Conservation (phyloP, 768 basidiomycete genomes). For the Tricholomella constricta region DNA sequence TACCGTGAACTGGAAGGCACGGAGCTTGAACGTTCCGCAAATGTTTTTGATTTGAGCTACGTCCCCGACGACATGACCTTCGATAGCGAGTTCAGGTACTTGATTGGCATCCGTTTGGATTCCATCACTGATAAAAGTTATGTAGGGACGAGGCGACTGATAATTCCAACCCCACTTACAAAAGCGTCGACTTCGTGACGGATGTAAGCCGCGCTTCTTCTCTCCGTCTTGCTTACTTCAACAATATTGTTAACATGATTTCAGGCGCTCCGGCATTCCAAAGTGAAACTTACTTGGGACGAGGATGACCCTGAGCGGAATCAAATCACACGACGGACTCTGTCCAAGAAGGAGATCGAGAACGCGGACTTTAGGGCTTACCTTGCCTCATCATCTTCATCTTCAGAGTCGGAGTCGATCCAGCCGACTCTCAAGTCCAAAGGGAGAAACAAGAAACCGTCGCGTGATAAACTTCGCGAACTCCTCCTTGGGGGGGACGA, state of each 20-base stretch:
- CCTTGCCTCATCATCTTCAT: slow-evolving; percentile 72
- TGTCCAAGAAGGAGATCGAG: slow-evolving; percentile 86
- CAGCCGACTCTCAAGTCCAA: slow-evolving; percentile 19
- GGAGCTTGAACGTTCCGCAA: slow-evolving; percentile 95
- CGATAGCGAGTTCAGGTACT: slow-evolving; percentile 73
- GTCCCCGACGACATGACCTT: slow-evolving; percentile 90
- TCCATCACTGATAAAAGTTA: not conserved
- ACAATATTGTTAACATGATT: not conserved
- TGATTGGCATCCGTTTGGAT: not conserved
- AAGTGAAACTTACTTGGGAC: slow-evolving; percentile 98
- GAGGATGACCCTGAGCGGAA: slow-evolving; percentile 91
- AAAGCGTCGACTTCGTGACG: slow-evolving; percentile 87
- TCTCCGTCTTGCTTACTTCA: not conserved
- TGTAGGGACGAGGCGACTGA: slow-evolving; percentile 83
- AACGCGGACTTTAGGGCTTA: slow-evolving; percentile 87
- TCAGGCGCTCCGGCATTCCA: slow-evolving; percentile 95
- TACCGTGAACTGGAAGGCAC: slow-evolving; percentile 89
- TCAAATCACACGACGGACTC: slow-evolving; percentile 72
- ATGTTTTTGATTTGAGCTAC: slow-evolving; percentile 93
- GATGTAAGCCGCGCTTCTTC: slow-evolving; percentile 58
- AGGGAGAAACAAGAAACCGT: slow-evolving; percentile 41
- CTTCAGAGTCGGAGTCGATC: slow-evolving; percentile 44
- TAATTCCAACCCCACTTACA: slow-evolving; percentile 59
- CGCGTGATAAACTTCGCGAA: slow-evolving; percentile 74
- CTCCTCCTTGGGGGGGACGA: slow-evolving; percentile 70